Evolutionary conservation across 1,284 basidiomycete genomes (phyloP).

Genomic region (Trichosporon inkin): DNA sequence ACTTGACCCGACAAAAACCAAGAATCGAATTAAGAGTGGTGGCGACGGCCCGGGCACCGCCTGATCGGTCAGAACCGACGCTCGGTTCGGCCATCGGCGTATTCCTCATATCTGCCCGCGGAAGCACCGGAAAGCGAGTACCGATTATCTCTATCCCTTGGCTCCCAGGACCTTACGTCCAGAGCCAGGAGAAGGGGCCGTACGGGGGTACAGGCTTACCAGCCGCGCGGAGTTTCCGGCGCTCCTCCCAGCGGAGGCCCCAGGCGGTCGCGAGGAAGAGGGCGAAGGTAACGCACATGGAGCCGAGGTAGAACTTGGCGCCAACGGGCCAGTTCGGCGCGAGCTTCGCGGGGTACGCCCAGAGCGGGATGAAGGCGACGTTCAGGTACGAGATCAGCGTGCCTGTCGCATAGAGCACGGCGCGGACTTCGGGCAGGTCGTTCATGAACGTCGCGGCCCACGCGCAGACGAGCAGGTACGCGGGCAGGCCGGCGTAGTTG

Average conservation of each 20-base stretch:
- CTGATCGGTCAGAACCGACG: too few species aligned
- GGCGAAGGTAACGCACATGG: conserved; percentile 11
- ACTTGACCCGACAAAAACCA: too few species aligned
- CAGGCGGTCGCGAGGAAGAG: conserved; percentile 16
- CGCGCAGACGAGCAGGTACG: conserved; percentile 11
- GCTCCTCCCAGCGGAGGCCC: conserved; percentile 19
- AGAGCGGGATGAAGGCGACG: conserved; percentile 19
- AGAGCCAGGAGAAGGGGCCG: conserved; percentile 13
- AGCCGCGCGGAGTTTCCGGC: conserved; percentile 6
- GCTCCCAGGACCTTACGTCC: conserved; percentile 11
- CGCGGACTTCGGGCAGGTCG: conserved; percentile 14
- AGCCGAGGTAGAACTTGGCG: conserved; percentile 21
- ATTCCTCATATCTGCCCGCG: too few species aligned
- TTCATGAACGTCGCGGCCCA: conserved; percentile 16
- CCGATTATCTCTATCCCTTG: too few species aligned
- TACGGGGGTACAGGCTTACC: conserved; percentile 12
- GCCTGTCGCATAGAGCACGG: conserved; percentile 16
- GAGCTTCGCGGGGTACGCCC: conserved; percentile 15
- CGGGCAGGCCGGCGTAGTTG: conserved; percentile 17
- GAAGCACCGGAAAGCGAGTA: too few species aligned
- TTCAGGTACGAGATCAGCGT: conserved; percentile 18
- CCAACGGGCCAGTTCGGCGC: conserved; percentile 19
- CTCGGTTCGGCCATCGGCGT: too few species aligned
- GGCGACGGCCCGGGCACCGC: too few species aligned
- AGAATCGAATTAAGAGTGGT: too few species aligned